Evolutionary conservation across 768 basidiomycete species (phyloP).

Genomic region (Vararia minispora): DNA sequence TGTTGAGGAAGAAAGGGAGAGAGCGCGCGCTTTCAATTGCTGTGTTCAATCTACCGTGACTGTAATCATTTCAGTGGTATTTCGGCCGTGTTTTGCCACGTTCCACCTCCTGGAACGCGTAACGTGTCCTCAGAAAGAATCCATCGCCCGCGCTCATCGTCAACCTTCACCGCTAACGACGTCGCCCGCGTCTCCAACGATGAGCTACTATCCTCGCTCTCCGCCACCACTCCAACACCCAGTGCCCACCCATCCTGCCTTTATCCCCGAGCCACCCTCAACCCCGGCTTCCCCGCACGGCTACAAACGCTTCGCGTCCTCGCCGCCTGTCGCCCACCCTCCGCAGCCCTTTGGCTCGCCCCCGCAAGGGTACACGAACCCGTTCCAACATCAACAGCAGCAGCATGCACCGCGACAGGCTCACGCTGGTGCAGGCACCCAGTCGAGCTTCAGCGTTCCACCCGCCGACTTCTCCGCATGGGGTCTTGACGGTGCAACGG

Average conservation of each 20-base stretch:
- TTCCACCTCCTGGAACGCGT: no score
- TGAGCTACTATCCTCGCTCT: slow-evolving; percentile 36
- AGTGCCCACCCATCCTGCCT: slow-evolving; percentile 78
- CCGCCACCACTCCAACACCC: slow-evolving; percentile 82
- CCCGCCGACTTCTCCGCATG: slow-evolving; percentile 52
- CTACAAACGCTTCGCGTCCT: slow-evolving; percentile 63
- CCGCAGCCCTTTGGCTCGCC: slow-evolving; percentile 23
- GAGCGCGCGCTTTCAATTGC: no score
- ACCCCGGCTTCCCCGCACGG: slow-evolving; percentile 66
- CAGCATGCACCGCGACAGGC: slow-evolving; percentile 16
- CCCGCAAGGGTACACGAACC: slow-evolving; percentile 31
- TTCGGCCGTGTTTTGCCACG: no score
- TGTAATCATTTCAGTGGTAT: no score
- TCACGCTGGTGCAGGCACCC: slow-evolving; percentile 7
- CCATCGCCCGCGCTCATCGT: no score
- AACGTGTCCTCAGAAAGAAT: no score
- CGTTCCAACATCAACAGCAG: slow-evolving; percentile 34
- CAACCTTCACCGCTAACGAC: no score
- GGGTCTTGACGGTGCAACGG: slow-evolving; percentile 88
- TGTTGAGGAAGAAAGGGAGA: no score
- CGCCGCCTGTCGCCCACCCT: slow-evolving; percentile 30
- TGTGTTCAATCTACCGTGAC: no score
- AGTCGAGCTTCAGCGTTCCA: slow-evolving; percentile 24
- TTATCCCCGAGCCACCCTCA: slow-evolving; percentile 73
- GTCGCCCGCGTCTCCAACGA: no score